phyloP scores from a whole-genome alignment of 345 rosid species.

The Linum trigynum region DNA sequence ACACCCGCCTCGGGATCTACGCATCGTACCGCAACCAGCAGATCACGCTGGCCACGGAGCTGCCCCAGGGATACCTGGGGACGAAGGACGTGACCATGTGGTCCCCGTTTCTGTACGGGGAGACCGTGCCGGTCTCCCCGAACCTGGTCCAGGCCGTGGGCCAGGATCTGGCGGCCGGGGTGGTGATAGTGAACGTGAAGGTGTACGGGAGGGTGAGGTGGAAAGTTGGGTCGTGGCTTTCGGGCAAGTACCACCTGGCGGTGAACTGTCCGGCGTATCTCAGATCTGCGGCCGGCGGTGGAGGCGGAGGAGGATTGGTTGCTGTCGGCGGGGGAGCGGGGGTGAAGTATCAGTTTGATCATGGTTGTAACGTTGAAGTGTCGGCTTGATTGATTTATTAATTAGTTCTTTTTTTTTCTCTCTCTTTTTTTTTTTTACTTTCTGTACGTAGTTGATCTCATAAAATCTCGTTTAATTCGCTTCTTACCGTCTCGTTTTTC shows the following conservation, averaged over 20 bases:
- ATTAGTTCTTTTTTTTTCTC: no score
- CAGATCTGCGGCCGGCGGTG: conserved; percentile 9
- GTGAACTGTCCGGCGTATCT: conserved; percentile 59
- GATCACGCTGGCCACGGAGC: conserved; percentile 40
- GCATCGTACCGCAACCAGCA: conserved; percentile 69
- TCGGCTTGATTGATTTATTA: neutral
- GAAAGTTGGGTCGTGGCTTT: conserved; percentile 75
- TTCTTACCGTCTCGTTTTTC: no score
- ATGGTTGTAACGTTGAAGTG: conserved; percentile 49
- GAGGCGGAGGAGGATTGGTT: neutral
- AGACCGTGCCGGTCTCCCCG: conserved; percentile 42
- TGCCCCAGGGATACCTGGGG: conserved; percentile 60
- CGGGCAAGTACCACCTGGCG: conserved; percentile 46
- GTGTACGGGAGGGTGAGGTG: conserved; percentile 47
- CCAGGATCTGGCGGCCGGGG: conserved; percentile 50
- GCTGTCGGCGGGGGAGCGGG: conserved; percentile 17
- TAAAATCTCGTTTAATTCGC: no score
- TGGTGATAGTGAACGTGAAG: conserved; percentile 43
- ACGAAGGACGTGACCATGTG: conserved; percentile 46
- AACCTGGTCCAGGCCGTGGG: conserved; percentile 25
- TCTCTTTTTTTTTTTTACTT: no score
- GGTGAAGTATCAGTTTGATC: conserved; percentile 46
- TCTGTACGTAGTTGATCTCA: no score
- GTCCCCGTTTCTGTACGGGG: conserved; percentile 58
- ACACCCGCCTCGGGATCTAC: conserved; percentile 35